Evolutionary conservation across 805 yeast species (phyloP), one percentile per base, ranked within the genome.

Genomic region (Torulaspora quercuum): DNA sequence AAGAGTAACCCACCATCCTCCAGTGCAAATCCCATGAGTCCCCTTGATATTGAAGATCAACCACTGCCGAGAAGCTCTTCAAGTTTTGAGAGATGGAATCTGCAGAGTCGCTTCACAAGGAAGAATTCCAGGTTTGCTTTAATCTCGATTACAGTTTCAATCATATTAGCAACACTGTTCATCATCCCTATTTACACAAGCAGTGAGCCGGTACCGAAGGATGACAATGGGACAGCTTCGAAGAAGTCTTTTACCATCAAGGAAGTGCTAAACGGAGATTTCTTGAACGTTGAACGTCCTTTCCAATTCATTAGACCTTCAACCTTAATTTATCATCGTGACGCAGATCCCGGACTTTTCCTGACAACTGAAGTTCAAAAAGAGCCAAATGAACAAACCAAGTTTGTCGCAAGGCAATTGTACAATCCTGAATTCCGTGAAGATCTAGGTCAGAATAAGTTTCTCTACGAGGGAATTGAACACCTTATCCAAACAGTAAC

Each of bases 261-360:
- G 7, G 31, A 35, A 10, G 45, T 57, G 1, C 40, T 58, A 18
- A 34, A 49, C 23, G 59, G 61, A 3, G 55, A 52, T 3, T 60
- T 61, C 37, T 28, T 37, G 13, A 33, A 44, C 6, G 39, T 41
- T 12, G 53, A 52, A 16, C 37, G 40, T 7, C 39, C 53, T 1
- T 53, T 61, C 25, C 45, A 39, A 39, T 53, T 55, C 43, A 54
- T 57, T 3, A 46, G 40, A 8, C 61, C 57, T 4, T 54, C 61
- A 3, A 35, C 42, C 6, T 35, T 34, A 1, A 25, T 47, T 2
- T 19, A 41, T n/a, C 34, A 41, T 3, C 57, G 58, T 15, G 54
- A 52, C 6, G 48, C 48, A 4, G 80, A 75, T 41, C 69, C 72
- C 21, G 80, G 80, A 2, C 50, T 65, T 12, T 70, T 70, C 35